Evolutionary conservation across 768 basidiomycete genomes (phyloP), one percentile per base, ranked within the genome.

Genomic region (Russula lepida): DNA sequence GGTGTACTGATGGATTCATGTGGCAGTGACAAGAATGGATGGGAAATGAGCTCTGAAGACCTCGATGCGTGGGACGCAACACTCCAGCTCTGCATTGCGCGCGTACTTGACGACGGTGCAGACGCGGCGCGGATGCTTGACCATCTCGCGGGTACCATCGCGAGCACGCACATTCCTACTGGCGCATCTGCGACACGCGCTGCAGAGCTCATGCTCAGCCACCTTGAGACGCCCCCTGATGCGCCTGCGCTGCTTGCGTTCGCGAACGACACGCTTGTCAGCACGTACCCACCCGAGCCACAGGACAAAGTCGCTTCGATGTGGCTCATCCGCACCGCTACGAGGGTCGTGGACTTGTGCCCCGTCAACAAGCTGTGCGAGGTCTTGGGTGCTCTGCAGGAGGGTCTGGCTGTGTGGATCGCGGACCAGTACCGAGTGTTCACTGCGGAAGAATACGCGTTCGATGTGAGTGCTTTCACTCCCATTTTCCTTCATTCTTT

Each of bases 221-320:
- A 82, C 48, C 69, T 84, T 49, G 79, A 82, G 81, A 83, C 4
- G 72, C 78, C 79, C 27, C 78, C 81, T 21, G 69, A 86, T 1
- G 86, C 89, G 3, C 71, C 73, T 15, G 69, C 72, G 25, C 68
- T 89, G 17, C 70, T 89, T 30, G 79, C 82, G 48, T 80, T 88
- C 56, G 75, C 84, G 55, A 82, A 84, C 61, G 79, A 82, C 46
- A 81, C 81, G 0, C 74, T 91, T 59, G 72, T 74, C 23, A 76
- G 79, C 9, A 79, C 80, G 9, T 92, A 92, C 71, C 89, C 89
- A 0, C 86, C 88, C 0, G 78, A 79, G 21, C 76, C 79, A 4
- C 74, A 75, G 50, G 79, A 81, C 66, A 76, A 78, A 68, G 76
- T 79, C 54, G 76, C 77, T 39, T 79, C 80, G 37, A 74, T 81